Base-by-base conservation (phyloP, 139 green algal species). In the Chlorokybus atmophyticus region DNA sequence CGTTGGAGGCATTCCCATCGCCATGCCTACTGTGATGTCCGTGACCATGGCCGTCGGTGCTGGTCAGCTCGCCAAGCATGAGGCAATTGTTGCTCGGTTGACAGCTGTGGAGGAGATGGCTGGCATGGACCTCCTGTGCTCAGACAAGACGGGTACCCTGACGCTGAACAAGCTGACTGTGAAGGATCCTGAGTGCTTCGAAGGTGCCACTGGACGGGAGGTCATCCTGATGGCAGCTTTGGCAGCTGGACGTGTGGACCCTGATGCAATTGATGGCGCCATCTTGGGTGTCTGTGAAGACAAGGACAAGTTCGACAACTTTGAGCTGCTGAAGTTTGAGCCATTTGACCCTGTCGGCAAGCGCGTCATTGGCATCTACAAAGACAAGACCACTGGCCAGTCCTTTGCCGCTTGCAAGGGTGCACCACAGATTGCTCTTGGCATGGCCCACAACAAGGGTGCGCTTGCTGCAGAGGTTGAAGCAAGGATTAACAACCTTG, bases 131-230 rank as follows among this genome's bases (percentile, higher is more conserved):
- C 82, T 93, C 38, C 81, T 93, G 27, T 93, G 84, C 82, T 88
- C n/a, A n/a, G 84, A 88, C 66, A 91, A 93, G 64, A 91, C 84
- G 1, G 84, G 84, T 50, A 93, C 84, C 4, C 75, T 93, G 14
- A 93, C 84, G 3, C 70, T 93, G 40, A 93, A 93, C 79, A 87
- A 93, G 73, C 86, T 93, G 80, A 78, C 75, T 35, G 78, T 93
- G 55, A 79, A 93, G 32, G 78, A 14, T 26, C 19, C 10, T 60
- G 29, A n/a, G n/a, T 90, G 76, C 64, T 55, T 66, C 4, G 42
- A 60, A 5, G 75, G 75, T 29, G 39, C 76, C 47, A 52, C 56
- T 41, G 64, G 69, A 57, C 2, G 55, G 1, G 32, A 60, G 1
- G 52, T 85, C 48, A 59, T 90, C 41, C 57, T 59, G 17, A 26